These are phyloP conservation scores for Candida nanaspora DNA, from an alignment of 805 yeast species.

Conservation along the genomic window DNA sequence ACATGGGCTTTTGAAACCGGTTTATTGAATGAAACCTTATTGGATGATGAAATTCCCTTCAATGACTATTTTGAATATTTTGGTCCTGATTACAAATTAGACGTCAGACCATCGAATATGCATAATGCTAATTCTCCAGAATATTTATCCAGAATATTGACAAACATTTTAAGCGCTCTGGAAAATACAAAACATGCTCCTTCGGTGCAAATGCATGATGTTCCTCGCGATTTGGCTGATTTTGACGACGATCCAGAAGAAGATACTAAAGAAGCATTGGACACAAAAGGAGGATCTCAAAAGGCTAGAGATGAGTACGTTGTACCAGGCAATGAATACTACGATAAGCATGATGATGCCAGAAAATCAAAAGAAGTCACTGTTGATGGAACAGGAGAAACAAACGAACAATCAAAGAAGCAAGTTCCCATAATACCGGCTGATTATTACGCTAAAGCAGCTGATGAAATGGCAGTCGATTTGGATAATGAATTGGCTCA, in stretches of 20 bases:
- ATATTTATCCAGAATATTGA: conserved; percentile 75
- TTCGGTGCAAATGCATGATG: conserved; percentile 88
- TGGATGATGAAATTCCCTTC: conserved; percentile 79
- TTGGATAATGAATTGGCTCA: conserved; percentile 15
- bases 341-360: conserved; percentile 52
- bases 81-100: conserved; percentile 94
- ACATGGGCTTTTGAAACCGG: conserved; percentile 96
- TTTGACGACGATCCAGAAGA: conserved; percentile 75
- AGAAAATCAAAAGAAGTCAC: conserved; percentile 16
- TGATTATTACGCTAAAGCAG: conserved; percentile 18
- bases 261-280: conserved; percentile 71
- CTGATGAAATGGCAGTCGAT: conserved; percentile 22
- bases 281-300: conserved; percentile 87
- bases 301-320: conserved; percentile 71
- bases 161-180: conserved; percentile 69
- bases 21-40: conserved; percentile 66
- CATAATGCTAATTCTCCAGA: conserved; percentile 93
- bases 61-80: conserved; percentile 95
- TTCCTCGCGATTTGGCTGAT: conserved; percentile 85
- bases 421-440: neutral
- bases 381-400: conserved; percentile 8
- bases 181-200: conserved; percentile 94
- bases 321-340: conserved; percentile 72
- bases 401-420: neutral
- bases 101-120: conserved; percentile 94